Conservation (phyloP, 257 asterid species). For the Nicotiana paniculata region DNA sequence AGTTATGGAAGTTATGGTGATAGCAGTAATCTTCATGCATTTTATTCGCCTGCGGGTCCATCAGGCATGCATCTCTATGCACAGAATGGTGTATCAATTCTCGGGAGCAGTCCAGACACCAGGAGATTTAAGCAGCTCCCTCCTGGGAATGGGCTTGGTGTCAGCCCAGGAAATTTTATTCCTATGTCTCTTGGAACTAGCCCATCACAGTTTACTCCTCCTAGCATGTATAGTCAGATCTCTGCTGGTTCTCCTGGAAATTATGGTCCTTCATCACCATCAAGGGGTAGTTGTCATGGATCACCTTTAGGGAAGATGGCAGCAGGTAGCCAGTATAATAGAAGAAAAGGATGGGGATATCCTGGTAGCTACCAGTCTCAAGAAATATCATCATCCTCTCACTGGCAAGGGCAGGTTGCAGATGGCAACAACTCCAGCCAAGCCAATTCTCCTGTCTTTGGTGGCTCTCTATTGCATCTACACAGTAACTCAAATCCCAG, state of each 20-base stretch:
- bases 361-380: conserved; percentile 61
- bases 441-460: conserved; percentile 37
- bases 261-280: conserved; percentile 94
- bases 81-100: conserved; percentile 59
- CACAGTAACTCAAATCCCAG: conserved; percentile 46
- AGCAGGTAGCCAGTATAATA: conserved; percentile 66
- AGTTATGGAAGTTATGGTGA: conserved; percentile 98
- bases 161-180: conserved; percentile 80
- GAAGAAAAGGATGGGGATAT: conserved; percentile 67
- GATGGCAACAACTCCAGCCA: conserved; percentile 45
- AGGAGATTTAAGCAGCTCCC: conserved; percentile 70
- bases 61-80: conserved; percentile 73
- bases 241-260: conserved; percentile 89
- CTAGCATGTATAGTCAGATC: conserved; percentile 62
- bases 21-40: conserved; percentile 70
- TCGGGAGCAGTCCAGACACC: conserved; percentile 88
- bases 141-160: conserved; percentile 77
- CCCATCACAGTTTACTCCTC: conserved; percentile 98
- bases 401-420: conserved; percentile 53
- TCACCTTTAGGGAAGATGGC: conserved; percentile 87
- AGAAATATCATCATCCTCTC: conserved; percentile 49
- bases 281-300: conserved; percentile 79
- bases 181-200: conserved; percentile 98
- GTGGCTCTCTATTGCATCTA: conserved; percentile 55
- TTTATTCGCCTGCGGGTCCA: conserved; percentile 86